Base-by-base conservation (phyloP, 1,139 yeast genomes). In the Kluyveromyces sp. region DNA sequence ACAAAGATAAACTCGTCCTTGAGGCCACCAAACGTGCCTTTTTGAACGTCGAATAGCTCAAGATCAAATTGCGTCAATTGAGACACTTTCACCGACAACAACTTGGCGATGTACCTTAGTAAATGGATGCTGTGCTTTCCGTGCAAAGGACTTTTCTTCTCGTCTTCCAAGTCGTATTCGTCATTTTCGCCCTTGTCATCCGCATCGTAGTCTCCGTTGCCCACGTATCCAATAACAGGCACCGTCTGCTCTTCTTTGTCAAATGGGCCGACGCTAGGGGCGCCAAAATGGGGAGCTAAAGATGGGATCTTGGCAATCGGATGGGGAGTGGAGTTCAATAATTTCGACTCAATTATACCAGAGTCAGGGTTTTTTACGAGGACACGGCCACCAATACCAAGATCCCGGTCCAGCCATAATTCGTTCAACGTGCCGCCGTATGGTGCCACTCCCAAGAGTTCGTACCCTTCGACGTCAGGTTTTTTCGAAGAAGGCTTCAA, bases 231-330 rank as follows among this genome's bases (percentile, higher is more conserved):
- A 40, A 77, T 63, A 2, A 80, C 73, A 1, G 87, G 87, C 11
- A 78, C 78, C 32, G 80, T 76, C 52, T 77, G 74, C 15, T 80
- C 78, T 58, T 80, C 86, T 42, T 60, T 66, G 60, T 80, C 78
- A 57, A 75, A 77, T 1, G 79, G 77, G 12, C 75, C 75, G 8
- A 57, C 59, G 1, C 80, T 64, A 11, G 63, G 66, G 7, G 68
- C 64, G 26, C 84, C 85, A 54, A 79, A 79, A 64, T 79, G 85
- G 3, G 80, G 81, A 3, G 86, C 85, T 53, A 79, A 65, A 1
- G 81, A 68, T 2, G 86, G 83, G 41, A 80, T 77, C 51, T 73
- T 74, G 3, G 81, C 86, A 56, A 80, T 71, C 45, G 85, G 84
- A 47, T 71, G 73, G 4, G 83, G 82, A 3, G 78, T 65, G 11